Conservation (phyloP, 176 grass and related monocot species). For the Ampelocalamus luodianensis region DNA sequence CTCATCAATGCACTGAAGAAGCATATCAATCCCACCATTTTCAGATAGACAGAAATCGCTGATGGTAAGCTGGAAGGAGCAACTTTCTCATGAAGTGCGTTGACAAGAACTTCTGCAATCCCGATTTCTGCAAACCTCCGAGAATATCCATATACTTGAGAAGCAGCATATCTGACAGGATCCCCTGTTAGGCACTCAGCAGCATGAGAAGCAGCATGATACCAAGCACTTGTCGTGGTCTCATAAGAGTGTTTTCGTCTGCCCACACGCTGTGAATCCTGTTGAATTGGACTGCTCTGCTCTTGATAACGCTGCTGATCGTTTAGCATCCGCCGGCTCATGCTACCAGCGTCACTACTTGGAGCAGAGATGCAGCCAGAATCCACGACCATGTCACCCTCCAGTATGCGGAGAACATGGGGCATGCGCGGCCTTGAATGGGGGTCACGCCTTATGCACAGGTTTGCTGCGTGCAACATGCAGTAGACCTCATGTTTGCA, state of each 20-base stretch:
- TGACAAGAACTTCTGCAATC: too few species aligned
- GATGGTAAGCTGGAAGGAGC: too few species aligned
- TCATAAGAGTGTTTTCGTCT: slow-evolving; percentile 49
- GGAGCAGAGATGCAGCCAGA: slow-evolving; percentile 59
- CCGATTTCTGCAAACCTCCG: too few species aligned
- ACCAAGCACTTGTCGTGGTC: slow-evolving; percentile 50
- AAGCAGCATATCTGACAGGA: too few species aligned
- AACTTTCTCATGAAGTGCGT: too few species aligned
- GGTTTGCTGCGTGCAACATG: slow-evolving; percentile 86
- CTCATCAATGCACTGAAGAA: slow-evolving; percentile 71
- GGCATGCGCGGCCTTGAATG: slow-evolving; percentile 85
- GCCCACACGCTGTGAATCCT: slow-evolving; percentile 36
- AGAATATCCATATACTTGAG: too few species aligned
- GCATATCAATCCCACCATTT: slow-evolving; percentile 88
- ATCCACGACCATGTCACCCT: slow-evolving; percentile 74
- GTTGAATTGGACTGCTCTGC: slow-evolving; percentile 34
- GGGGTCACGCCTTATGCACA: slow-evolving; percentile 85
- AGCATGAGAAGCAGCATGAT: too few species aligned
- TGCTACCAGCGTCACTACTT: slow-evolving; percentile 63
- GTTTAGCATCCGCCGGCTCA: slow-evolving; percentile 55
- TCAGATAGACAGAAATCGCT: slow-evolving; percentile 51
- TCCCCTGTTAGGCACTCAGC: too few species aligned
- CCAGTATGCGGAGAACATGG: slow-evolving; percentile 87
- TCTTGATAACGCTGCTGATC: slow-evolving; percentile 44
- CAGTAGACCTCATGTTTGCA: slow-evolving; percentile 76